A percentile compares a stretch with the other conserved stretches of the same genome.
phyloP scores from a whole-genome alignment of 2,329 filamentous ascomycete species.

The Neonectria punicea region DNA sequence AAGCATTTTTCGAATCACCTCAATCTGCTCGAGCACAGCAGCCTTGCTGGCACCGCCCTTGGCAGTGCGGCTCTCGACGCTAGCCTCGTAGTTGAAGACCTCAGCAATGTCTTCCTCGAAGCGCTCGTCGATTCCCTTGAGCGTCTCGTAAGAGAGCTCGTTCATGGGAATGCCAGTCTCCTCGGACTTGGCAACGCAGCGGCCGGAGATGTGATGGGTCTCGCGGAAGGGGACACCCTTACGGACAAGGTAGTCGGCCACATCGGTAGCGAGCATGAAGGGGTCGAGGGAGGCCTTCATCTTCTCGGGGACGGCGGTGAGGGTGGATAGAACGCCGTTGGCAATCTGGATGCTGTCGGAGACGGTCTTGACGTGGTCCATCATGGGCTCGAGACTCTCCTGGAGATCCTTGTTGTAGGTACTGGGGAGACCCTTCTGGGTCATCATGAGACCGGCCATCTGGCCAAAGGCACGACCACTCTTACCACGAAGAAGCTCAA shows the following conservation, averaged over 20 bases:
- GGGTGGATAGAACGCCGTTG: constrained; percentile 80
- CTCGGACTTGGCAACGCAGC: constrained; percentile 57
- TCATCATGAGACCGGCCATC: constrained; percentile 81
- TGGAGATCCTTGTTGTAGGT: constrained; percentile 96
- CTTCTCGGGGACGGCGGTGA: constrained; percentile 75
- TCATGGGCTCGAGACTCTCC: constrained; percentile 85
- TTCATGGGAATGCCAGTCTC: constrained; percentile 73
- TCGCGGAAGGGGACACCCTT: constrained; percentile 82
- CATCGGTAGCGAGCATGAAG: constrained; percentile 82
- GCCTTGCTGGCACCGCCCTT: constrained; percentile 82
- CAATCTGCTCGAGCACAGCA: constrained; percentile 72
- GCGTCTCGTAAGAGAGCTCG: constrained; percentile 71
- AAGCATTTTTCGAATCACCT: constrained; percentile 56
- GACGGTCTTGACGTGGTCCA: constrained; percentile 85
- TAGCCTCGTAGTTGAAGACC: constrained; percentile 83
- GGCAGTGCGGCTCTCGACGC: constrained; percentile 81
- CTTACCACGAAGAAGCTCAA: constrained; percentile 78
- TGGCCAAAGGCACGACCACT: constrained; percentile 81
- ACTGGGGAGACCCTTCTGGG: constrained; percentile 75
- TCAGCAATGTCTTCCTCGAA: constrained; percentile 77
- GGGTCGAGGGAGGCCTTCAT: constrained; percentile 84
- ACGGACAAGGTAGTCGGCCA: constrained; percentile 72
- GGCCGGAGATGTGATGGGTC: constrained; percentile 81
- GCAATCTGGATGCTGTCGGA: constrained; percentile 85
- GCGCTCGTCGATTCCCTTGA: constrained; percentile 73